Base-by-base conservation (phyloP, 192 early-diverging fungal species). In the Rhizophagus sp. region DNA sequence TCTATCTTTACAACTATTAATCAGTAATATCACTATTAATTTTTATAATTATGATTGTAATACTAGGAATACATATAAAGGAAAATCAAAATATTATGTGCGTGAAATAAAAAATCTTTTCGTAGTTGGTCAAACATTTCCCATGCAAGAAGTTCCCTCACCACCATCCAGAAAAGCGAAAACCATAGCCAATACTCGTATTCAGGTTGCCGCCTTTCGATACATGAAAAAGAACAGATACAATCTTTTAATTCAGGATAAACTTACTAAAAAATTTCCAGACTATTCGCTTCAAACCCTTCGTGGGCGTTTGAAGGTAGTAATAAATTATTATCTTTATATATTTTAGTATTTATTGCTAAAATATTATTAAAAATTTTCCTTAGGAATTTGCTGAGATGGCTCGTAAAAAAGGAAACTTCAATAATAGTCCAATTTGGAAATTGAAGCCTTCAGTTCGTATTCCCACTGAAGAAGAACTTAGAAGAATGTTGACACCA, bases 81-180 rank as follows among this genome's bases (percentile, higher is more conserved):
- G 92, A 22, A 89, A 93, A 75, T 88, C 89, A 66, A 96, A 94
- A 81, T 98, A 96, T 82, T 98, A 91, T 76, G 83, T 97, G 25
- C 91, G 97, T 36, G 91, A 93, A 36, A 92, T 98, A 24, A 92
- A 93, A 11, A 88, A 90, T 80, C 83, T 96, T 6, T 99, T 93
- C 83, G 88, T 92, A 25, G 91, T 95, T 11, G 98, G 98, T 9
- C 98, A 99, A 85, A 95, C 94, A 1, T 98, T 96, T 68, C 98
- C 98, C 19, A 87, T 96, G 65, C 91, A 93, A 79, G 96, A 98
- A 83, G 96, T 99, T 12, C 97, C 97, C 12, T 93, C 95, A 15
- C 98, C 98, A 50, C 96, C 97, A 79, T 96, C 96, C 30, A 90
- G 98, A 75, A 96, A 95, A 82, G 93, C 97, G 27, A 96, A 95